Percentiles rank a stretch among this genome's conserved stretches.
Conservation (phyloP, 768 basidiomycete genomes). For the Nidularia pulvinata region DNA sequence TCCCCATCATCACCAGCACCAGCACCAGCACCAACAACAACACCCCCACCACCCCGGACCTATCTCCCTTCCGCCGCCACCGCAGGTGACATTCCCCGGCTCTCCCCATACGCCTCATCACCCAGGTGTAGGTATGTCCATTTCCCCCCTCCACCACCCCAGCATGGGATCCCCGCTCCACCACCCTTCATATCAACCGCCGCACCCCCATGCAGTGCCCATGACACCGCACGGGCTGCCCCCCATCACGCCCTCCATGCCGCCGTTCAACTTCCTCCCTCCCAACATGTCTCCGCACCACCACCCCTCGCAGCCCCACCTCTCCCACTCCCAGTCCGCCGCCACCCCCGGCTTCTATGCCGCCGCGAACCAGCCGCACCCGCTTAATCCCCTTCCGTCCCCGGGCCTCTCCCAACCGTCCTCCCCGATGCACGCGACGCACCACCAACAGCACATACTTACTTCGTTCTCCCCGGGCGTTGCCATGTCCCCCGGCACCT, state of each 20-base stretch:
- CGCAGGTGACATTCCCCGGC: slow-evolving; percentile 17
- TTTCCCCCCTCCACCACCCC: slow-evolving; percentile 38
- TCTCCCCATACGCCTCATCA: slow-evolving; percentile 26
- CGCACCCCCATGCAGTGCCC: slow-evolving; percentile 25
- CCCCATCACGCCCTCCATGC: slow-evolving; percentile 97
- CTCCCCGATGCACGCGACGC: slow-evolving; percentile 2
- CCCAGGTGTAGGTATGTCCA: slow-evolving; percentile 21
- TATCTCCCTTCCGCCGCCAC: slow-evolving; percentile 67
- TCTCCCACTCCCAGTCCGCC: neutral
- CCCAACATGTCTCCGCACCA: slow-evolving; percentile 29
- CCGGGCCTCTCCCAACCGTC: slow-evolving; percentile 23
- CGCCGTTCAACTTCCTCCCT: slow-evolving; percentile 84
- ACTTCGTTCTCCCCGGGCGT: slow-evolving; percentile 68
- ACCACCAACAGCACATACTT: neutral
- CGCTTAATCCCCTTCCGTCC: slow-evolving; percentile 72
- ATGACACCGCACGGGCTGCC: slow-evolving; percentile 84
- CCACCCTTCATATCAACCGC: slow-evolving; percentile 15
- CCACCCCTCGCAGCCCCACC: neutral
- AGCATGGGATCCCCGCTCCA: slow-evolving; percentile 32
- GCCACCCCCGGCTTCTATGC: slow-evolving; percentile 37
- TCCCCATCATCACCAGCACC: slow-evolving; percentile 16
- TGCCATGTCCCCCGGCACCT: slow-evolving; percentile 73
- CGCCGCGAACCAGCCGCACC: neutral
- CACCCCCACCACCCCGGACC: slow-evolving; percentile 4
- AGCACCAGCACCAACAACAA: slow-evolving; percentile 37